A percentile compares a stretch with the other conserved stretches of the same genome.
Evolutionary conservation across 495 filamentous ascomycete genomes (phyloP).

Genomic region (Neurospora sp.): DNA sequence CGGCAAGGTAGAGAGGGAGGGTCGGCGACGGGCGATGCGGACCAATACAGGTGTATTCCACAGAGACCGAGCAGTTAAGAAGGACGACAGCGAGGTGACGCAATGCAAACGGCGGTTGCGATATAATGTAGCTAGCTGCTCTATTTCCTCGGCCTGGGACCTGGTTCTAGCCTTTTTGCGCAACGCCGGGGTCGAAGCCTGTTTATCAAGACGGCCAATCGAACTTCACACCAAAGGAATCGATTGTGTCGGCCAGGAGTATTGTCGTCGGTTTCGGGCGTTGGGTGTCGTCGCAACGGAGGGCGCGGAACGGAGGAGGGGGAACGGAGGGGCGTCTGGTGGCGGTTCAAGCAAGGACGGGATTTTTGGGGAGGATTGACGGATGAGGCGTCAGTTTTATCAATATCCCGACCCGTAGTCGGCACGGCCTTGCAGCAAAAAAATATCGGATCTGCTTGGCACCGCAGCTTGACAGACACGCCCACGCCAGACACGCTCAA

Average conservation of each 20-base stretch:
- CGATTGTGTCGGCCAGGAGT: not conserved
- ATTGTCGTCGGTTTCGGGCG: not conserved
- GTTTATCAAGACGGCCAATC: not conserved
- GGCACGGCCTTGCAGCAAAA: constrained; percentile 5
- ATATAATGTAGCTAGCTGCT: not conserved
- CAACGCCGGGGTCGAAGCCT: not conserved
- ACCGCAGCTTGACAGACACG: constrained; percentile 2
- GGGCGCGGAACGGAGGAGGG: not conserved
- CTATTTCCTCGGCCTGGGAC: not conserved
- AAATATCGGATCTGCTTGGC: not conserved
- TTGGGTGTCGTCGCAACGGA: not conserved
- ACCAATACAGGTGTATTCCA: not conserved
- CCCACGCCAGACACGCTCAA: not conserved
- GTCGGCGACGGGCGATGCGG: not conserved
- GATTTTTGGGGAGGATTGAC: not conserved
- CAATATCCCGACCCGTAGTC: constrained; percentile 11
- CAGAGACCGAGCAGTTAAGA: not conserved
- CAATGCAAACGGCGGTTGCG: not conserved
- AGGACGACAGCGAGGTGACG: not conserved
- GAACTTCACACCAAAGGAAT: not conserved
- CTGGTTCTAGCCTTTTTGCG: not conserved
- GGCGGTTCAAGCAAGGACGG: not conserved
- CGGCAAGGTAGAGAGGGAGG: not conserved
- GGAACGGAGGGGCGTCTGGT: not conserved
- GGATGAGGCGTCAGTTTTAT: not conserved